Percentiles rank a stretch among this genome's conserved stretches.
Conservation (phyloP, 345 rosid species). For the Chamaenerion angustifolium region DNA sequence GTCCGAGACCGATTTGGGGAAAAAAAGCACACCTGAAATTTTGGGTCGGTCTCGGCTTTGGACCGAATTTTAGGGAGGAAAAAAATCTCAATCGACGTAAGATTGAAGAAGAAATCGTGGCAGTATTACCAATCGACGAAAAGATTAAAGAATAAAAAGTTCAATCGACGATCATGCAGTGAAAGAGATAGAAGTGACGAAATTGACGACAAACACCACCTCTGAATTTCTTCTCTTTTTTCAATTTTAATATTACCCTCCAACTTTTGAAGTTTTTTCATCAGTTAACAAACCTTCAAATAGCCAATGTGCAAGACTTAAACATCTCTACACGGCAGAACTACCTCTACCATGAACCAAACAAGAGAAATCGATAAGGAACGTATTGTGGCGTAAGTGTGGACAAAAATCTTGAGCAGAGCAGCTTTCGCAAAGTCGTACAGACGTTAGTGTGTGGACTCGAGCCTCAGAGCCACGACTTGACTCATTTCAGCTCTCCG, state of each 20-base stretch:
- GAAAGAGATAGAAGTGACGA: no score
- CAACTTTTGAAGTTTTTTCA: no score
- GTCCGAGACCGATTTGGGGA: no score
- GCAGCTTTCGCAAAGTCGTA: slow-evolving; percentile 74
- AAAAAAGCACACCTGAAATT: no score
- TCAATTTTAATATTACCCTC: neutral
- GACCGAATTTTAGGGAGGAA: no score
- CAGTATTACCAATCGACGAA: no score
- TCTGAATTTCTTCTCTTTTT: neutral
- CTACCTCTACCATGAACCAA: neutral
- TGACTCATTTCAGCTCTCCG: slow-evolving; percentile 26
- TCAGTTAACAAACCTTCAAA: slow-evolving; percentile 66
- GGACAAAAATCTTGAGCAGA: slow-evolving; percentile 69
- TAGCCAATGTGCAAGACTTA: neutral
- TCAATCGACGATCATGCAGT: no score
- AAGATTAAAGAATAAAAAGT: no score
- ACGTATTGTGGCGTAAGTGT: slow-evolving; percentile 74
- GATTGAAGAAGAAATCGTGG: no score
- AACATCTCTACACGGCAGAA: neutral
- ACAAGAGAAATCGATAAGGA: neutral
- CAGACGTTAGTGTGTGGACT: slow-evolving; percentile 69
- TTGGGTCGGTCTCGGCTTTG: no score
- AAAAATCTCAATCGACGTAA: no score
- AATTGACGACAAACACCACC: neutral
- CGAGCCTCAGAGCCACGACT: slow-evolving; percentile 30